Conservation (phyloP, 495 filamentous ascomycete species). For the Hyaloscypha variabilis region DNA sequence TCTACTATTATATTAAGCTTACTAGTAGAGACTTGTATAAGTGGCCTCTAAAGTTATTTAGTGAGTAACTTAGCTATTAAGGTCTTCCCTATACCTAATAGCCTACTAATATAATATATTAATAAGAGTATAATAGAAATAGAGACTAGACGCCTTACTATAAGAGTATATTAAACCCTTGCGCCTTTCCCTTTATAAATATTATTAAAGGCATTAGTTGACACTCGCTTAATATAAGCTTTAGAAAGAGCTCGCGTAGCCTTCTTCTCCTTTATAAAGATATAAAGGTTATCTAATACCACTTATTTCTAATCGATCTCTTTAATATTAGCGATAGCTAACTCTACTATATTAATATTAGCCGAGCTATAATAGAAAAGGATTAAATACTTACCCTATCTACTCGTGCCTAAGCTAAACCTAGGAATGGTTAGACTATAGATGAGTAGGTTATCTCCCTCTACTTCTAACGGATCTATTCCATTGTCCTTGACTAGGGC, state of each 20-base stretch:
- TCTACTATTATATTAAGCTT: slow-evolving; percentile 15
- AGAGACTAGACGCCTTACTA: slow-evolving; percentile 10
- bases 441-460: background rate
- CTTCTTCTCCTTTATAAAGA: slow-evolving; percentile 30
- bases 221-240: slow-evolving; percentile 14
- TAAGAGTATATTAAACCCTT: slow-evolving; percentile 20
- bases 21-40: slow-evolving; percentile 26
- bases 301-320: slow-evolving; percentile 30
- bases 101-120: slow-evolving; percentile 16
- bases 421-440: background rate
- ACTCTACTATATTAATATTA: no score
- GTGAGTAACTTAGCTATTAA: slow-evolving; percentile 12
- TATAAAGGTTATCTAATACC: slow-evolving; percentile 29
- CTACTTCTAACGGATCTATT: background rate
- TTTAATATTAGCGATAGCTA: background rate
- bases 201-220: slow-evolving; percentile 17
- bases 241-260: slow-evolving; percentile 31
- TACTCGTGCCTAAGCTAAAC: background rate
- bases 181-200: slow-evolving; percentile 14
- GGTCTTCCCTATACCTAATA: slow-evolving; percentile 21
- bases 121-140: background rate
- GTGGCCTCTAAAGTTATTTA: slow-evolving; percentile 10
- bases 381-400: background rate
- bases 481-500: background rate
- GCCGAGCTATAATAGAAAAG: background rate